Evolutionary conservation across 495 filamentous ascomycete genomes (phyloP).

Genomic region (Cairneyella variabilis): DNA sequence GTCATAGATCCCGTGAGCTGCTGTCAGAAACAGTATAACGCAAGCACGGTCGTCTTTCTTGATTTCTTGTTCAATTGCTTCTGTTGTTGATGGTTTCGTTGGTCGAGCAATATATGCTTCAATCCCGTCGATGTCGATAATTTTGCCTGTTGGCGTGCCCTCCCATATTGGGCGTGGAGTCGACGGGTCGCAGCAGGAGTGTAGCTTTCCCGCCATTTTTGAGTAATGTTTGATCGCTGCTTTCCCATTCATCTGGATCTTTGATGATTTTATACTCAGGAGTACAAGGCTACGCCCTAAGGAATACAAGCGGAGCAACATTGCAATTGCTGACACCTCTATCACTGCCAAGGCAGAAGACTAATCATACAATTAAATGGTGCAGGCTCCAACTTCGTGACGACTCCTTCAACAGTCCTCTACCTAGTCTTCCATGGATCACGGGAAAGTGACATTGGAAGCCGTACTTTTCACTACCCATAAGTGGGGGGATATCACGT

Average conservation of each 20-base stretch:
- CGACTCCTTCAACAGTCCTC: too few relatives aligned
- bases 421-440: too few relatives aligned
- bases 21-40: constrained; percentile 6
- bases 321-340: not conserved
- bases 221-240: too few relatives aligned
- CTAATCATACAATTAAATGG: too few relatives aligned
- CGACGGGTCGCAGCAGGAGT: constrained; percentile 10
- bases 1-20: constrained; percentile 8
- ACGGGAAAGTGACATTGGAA: too few relatives aligned
- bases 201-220: constrained; percentile 6
- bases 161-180: constrained; percentile 9
- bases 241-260: too few relatives aligned
- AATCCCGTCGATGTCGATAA: constrained; percentile 9
- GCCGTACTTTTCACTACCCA: too few relatives aligned
- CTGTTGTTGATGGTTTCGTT: not conserved
- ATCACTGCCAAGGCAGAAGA: too few relatives aligned
- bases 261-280: too few relatives aligned
- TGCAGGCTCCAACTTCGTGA: too few relatives aligned
- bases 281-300: not conserved
- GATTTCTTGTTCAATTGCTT: not conserved
- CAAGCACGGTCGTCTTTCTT: not conserved
- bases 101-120: constrained; percentile 3
- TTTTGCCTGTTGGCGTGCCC: constrained; percentile 1
- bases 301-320: not conserved
- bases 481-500: too few relatives aligned